Base-by-base conservation (phyloP, 345 rosid genomes). In the Barbarea vulgaris region DNA sequence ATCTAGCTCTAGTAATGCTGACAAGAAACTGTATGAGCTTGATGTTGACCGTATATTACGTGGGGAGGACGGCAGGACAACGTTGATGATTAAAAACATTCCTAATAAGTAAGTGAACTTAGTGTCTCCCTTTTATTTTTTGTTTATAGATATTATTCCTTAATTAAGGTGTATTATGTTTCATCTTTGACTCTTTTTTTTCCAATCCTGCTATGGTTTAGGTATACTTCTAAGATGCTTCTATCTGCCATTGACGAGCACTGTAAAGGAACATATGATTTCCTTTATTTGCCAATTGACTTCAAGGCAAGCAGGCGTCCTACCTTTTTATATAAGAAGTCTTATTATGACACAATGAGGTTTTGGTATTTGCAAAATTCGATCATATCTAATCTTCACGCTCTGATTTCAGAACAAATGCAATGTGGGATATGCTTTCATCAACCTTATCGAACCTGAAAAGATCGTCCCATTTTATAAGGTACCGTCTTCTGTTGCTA, bases 1-100 rank as follows among this genome's bases (percentile, higher is more conserved):
- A 69, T 76, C 85, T 53, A 81, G 79, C 80, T 80, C 88, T 65
- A 87, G 82, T 76, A 83, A 85, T 69, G 93, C 87, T 64, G 93
- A 88, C 76, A 93, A 87, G 87, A 94, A 84, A 74, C 96, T 83
- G 54, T 94, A 83, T 72, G 98, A 94, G 81, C 97, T 94, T 77
- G 97, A 94, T 64, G 72, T 89, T 47, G 92, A 94, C 44, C 88
- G 87, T 70, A 91, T 94, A 79, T 54, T 80, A 70, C 87, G 62
- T 61, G 97, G 97, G 48, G 97, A 92, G 17, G 99, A 95, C 76
- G 64, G 53, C 52, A 80, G 99, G 68, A 95, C 97, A 44, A 95
- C 99, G 4, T 87, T 95, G 80, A 92, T 95, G 99, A 87, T 95
- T 78, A 95, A 92, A 82, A 95, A 95, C 69, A 92, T 95, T 79